Conservation (phyloP, 805 yeast genomes). For the Candida michaelii region DNA sequence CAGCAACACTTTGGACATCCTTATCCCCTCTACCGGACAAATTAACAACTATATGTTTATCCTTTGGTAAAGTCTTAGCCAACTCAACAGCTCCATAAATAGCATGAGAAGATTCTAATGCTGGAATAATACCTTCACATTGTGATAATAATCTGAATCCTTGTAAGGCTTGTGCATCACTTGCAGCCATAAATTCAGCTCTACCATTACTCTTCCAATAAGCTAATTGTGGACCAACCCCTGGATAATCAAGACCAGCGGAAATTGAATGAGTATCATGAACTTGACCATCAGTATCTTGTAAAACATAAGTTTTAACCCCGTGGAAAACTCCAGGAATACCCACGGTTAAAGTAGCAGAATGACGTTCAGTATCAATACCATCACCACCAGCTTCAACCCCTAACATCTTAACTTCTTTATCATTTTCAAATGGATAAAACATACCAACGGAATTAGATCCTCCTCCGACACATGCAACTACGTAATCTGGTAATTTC, state of each 20-base stretch:
- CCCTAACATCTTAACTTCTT: slow-evolving; percentile 78
- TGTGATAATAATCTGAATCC: slow-evolving; percentile 90
- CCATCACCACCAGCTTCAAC: slow-evolving; percentile 99
- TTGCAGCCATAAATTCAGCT: slow-evolving; percentile 86
- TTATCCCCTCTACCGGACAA: slow-evolving; percentile 99
- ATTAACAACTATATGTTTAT: slow-evolving; percentile 80
- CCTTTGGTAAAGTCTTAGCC: slow-evolving; percentile 78
- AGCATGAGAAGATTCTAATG: slow-evolving; percentile 97
- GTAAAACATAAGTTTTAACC: slow-evolving; percentile 90
- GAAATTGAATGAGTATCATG: slow-evolving; percentile 97
- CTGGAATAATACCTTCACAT: slow-evolving; percentile 97
- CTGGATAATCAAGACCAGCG: slow-evolving; percentile 98
- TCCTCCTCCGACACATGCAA: slow-evolving; percentile 99
- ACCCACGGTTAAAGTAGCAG: slow-evolving; percentile 95
- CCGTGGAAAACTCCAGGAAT: slow-evolving; percentile 98
- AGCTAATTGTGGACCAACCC: slow-evolving; percentile 98
- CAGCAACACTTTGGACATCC: slow-evolving; percentile 97
- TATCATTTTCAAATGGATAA: slow-evolving; percentile 86
- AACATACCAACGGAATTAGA: slow-evolving; percentile 96
- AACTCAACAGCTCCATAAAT: slow-evolving; percentile 85
- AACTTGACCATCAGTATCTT: slow-evolving; percentile 90
- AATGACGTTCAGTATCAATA: slow-evolving; percentile 79
- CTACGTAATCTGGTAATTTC: slow-evolving; percentile 86
- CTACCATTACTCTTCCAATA: slow-evolving; percentile 94
- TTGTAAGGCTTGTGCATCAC: slow-evolving; percentile 90